Base-by-base conservation (phyloP, 768 basidiomycete genomes). In the Rhizopogon rudus region DNA sequence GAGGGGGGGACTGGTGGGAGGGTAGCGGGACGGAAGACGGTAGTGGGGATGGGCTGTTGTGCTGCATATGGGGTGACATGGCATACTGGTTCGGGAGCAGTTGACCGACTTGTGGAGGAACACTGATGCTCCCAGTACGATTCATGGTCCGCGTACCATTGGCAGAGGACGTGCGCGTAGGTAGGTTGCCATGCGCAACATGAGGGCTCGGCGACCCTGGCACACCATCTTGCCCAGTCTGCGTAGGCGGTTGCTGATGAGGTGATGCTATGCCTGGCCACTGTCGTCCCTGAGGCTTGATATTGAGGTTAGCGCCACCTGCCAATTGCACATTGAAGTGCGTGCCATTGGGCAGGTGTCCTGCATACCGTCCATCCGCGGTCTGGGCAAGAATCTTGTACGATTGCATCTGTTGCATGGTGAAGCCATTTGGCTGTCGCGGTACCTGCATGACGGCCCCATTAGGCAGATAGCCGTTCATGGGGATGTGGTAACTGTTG, bases 331-430 rank as follows among this genome's bases (percentile, higher is more conserved):
- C 58, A 35, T 62, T 71, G 53, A 68, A 67, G 56, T 72, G 69
- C 13, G 65, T 37, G 42, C 66, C 65, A 35, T 60, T 65, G 5
- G 61, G 57, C 17, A 63, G 44, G 28, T 73, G 70, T 49, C 70
- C 70, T 49, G 67, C 56, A 31, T 65, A 71, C 12, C 71, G 68
- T 54, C 65, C 67, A 49, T 68, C 62, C 51, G 67, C 51, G 16
- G 66, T 69, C 52, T 68, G 71, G 37, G 77, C 78, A 55, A 84
- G 79, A 8, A 78, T 69, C 68, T 86, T 85, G 41, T 86, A 61
- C 53, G 73, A 77, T 65, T 84, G 82, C 66, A 86, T 71, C 61
- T 86, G 84, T 57, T 87, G 86, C 17, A 72, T 56, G 35, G 74
- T 81, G 44, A 87, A 65, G 2, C 73, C 71, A 43, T 71, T 73